Evolutionary conservation across 352 stramenopile species (phyloP).

Genomic region (Phytophthora crassamura): DNA sequence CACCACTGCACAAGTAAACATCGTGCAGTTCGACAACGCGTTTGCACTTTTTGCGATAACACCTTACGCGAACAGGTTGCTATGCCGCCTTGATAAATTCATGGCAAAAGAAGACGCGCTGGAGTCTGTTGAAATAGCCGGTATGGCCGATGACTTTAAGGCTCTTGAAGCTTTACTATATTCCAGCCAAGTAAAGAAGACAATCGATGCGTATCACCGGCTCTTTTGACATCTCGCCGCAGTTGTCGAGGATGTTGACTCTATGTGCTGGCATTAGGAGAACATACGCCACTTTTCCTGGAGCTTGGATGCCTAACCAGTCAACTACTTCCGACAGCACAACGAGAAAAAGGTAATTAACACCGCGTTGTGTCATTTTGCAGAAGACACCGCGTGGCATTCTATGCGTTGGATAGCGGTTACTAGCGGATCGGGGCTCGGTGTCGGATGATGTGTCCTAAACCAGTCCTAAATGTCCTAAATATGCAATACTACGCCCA

Average conservation of each 20-base stretch:
- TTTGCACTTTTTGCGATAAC: constrained; percentile 16
- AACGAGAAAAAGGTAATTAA: constrained; percentile 32
- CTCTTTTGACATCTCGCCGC: constrained; percentile 24
- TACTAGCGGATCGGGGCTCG: constrained; percentile 7
- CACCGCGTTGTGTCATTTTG: constrained; percentile 25
- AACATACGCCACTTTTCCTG: constrained; percentile 15
- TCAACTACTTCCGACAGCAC: constrained; percentile 22
- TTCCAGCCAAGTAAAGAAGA: constrained; percentile 27
- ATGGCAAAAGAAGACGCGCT: neutral
- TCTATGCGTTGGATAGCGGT: constrained; percentile 41
- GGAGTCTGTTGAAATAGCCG: constrained; percentile 3
- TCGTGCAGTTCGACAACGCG: constrained; percentile 17
- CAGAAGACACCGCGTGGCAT: constrained; percentile 23
- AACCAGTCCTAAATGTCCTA: too few species aligned
- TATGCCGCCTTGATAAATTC: constrained; percentile 13
- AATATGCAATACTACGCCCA: too few species aligned
- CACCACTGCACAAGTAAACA: neutral
- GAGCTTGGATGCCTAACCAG: constrained; percentile 32
- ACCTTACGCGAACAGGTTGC: constrained; percentile 16
- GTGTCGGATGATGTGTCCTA: too few species aligned
- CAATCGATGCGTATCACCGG: constrained; percentile 21
- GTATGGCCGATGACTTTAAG: constrained; percentile 23
- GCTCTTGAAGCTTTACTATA: constrained; percentile 32
- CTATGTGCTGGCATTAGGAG: constrained; percentile 1
- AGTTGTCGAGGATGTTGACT: constrained; percentile 12